phyloP scores from a whole-genome alignment of 345 rosid genomes.

The Linum usitatissimum region DNA sequence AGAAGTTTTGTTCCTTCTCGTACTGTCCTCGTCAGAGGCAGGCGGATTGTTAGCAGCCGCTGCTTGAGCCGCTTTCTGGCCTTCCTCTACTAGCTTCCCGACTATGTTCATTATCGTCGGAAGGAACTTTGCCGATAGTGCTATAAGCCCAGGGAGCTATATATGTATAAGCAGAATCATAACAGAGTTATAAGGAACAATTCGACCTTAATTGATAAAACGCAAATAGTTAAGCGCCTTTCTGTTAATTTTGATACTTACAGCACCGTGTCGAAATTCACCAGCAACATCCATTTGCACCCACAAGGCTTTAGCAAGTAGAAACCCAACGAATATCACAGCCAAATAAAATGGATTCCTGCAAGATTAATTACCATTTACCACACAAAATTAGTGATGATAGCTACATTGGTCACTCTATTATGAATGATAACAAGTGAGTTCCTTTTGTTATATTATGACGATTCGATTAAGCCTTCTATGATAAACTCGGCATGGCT shows the following conservation, averaged over 20 bases:
- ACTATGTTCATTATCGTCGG: constrained; percentile 92
- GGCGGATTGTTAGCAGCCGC: constrained; percentile 31
- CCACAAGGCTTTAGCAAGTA: constrained; percentile 85
- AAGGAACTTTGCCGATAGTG: constrained; percentile 69
- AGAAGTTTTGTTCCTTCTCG: constrained; percentile 32
- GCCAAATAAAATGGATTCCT: constrained; percentile 85
- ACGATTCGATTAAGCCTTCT: too few relatives aligned
- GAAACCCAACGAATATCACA: constrained; percentile 57
- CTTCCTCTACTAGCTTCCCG: constrained; percentile 67
- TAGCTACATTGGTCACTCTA: too few relatives aligned
- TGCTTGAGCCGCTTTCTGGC: constrained; percentile 37
- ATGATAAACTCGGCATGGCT: too few relatives aligned
- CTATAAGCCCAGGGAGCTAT: constrained; percentile 81
- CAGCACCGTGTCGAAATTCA: constrained; percentile 80
- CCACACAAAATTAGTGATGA: neutral
- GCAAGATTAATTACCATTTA: constrained; percentile 16
- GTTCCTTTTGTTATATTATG: too few relatives aligned
- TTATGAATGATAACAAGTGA: too few relatives aligned
- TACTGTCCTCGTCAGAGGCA: constrained; percentile 4
- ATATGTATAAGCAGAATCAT: neutral
- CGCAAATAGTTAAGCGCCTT: too few relatives aligned
- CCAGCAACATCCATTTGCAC: constrained; percentile 81
- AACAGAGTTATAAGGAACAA: neutral
- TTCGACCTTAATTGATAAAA: neutral
- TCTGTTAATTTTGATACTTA: constrained; percentile 28